Conservation (phyloP, 306 rosid species). For the Citrullus mucosospermus region DNA sequence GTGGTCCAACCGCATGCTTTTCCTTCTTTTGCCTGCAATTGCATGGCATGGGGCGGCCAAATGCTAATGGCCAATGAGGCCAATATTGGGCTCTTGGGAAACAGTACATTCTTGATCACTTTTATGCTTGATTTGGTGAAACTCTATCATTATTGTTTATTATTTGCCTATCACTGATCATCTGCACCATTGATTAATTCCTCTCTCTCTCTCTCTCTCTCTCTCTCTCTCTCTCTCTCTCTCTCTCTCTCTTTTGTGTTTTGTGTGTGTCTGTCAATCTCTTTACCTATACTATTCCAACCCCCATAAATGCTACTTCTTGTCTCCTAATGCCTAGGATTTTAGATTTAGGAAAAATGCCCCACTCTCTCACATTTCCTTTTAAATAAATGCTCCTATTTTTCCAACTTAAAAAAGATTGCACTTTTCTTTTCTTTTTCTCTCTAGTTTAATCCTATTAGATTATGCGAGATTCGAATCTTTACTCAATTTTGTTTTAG, state of each 20-base stretch:
- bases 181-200: not conserved
- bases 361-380: not conserved
- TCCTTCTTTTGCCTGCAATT: too few species aligned
- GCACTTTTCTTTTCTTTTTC: too few species aligned
- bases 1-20: conserved; percentile 2
- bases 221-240: not conserved
- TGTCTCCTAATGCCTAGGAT: not conserved
- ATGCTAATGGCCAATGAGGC: not conserved
- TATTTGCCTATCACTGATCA: not conserved
- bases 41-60: not conserved
- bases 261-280: not conserved
- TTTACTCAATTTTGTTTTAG: too few species aligned
- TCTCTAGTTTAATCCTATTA: too few species aligned
- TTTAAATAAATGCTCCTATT: not conserved
- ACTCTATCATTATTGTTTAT: not conserved
- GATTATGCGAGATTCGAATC: too few species aligned
- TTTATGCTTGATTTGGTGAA: not conserved
- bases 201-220: not conserved
- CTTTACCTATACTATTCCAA: not conserved
- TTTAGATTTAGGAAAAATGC: not conserved
- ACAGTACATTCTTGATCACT: not conserved
- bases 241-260: not conserved
- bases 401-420: not conserved
- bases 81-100: not conserved
- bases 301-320: not conserved